phyloP scores from a whole-genome alignment of 129 eudicot species.

The Lactuca sativa region DNA sequence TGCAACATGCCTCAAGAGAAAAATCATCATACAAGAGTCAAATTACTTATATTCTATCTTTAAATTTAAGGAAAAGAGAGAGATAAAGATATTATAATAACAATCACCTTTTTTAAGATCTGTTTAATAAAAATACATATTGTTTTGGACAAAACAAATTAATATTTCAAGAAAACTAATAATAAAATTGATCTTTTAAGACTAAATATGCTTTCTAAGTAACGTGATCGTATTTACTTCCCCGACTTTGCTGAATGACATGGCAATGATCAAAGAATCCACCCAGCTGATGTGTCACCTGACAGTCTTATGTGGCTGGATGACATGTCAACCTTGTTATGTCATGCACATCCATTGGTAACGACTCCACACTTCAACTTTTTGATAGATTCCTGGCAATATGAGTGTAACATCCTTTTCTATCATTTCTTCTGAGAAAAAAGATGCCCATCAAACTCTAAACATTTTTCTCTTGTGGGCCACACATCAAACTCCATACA shows the following conservation, averaged over 20 bases:
- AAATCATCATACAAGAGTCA: too few species aligned
- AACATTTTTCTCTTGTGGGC: neutral
- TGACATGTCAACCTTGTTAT: slow-evolving; percentile 9
- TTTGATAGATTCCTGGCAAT: neutral
- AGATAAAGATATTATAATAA: too few species aligned
- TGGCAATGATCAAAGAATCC: neutral
- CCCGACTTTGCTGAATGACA: too few species aligned
- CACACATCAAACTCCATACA: neutral
- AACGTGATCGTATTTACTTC: too few species aligned
- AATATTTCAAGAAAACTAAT: too few species aligned
- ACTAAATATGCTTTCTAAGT: too few species aligned
- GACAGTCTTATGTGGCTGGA: slow-evolving; percentile 5
- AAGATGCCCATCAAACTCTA: neutral
- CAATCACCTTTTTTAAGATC: too few species aligned
- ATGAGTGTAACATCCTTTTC: neutral
- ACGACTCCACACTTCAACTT: slow-evolving; percentile 30
- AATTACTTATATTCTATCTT: neutral
- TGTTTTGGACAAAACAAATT: too few species aligned
- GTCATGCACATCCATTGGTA: slow-evolving; percentile 15
- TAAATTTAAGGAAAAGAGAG: neutral
- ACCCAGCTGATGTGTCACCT: neutral
- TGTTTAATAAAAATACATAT: too few species aligned
- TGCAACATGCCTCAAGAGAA: neutral
- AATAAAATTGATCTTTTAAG: too few species aligned
- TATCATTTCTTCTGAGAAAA: neutral